Percentiles rank a stretch among this genome's conserved stretches.
These are phyloP conservation scores for Eucalyptus guilfoylei DNA, from an alignment of 345 rosid genomes.

Conservation along the genomic window DNA sequence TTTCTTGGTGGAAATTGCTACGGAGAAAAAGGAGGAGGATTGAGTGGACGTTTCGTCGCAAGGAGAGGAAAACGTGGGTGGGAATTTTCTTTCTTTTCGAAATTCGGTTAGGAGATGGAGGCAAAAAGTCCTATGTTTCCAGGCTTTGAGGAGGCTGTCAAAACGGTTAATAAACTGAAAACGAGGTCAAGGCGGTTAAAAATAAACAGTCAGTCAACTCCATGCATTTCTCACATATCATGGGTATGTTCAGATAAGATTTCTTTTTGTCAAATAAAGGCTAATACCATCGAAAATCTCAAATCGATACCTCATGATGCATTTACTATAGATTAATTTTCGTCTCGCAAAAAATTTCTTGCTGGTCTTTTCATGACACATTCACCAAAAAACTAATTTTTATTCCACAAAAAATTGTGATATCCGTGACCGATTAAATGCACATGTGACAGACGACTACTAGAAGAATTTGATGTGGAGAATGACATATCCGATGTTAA, in stretches of 20 bases:
- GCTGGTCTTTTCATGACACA: rapidly evolving
- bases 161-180: neutral
- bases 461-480: neutral
- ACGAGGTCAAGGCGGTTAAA: neutral
- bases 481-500: neutral
- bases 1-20: neutral
- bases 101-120: neutral
- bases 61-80: neutral
- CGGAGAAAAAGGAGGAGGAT: constrained; percentile 13
- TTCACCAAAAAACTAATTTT: neutral
- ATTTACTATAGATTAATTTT: neutral
- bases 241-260: neutral
- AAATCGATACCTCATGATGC: neutral
- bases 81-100: neutral
- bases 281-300: neutral
- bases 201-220: neutral
- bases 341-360: neutral
- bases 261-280: neutral
- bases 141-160: neutral
- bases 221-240: neutral
- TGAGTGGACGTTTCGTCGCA: neutral
- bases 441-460: neutral
- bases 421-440: rapidly evolving
- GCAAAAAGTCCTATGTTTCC: neutral
- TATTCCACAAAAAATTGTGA: neutral